Conservation (phyloP, 2,329 filamentous ascomycete genomes). For the Colletotrichum filicis region DNA sequence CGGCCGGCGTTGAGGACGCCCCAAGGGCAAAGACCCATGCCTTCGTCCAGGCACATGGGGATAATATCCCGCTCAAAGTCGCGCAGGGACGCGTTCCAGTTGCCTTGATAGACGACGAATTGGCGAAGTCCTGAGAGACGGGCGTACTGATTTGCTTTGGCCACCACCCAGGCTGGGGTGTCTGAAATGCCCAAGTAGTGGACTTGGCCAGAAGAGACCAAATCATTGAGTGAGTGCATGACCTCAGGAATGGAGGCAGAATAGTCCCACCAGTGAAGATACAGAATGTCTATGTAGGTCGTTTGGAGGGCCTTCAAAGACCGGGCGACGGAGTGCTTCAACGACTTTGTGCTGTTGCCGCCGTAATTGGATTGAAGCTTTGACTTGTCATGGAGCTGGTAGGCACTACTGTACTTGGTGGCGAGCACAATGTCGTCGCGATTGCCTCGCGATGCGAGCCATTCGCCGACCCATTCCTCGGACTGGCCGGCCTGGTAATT, state of each 20-base stretch:
- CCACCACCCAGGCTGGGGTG: slow-evolving; percentile 51
- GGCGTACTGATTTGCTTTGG: slow-evolving; percentile 47
- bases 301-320: slow-evolving; percentile 57
- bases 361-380: slow-evolving; percentile 50
- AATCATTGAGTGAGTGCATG: slow-evolving; percentile 52
- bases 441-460: slow-evolving; percentile 59
- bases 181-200: slow-evolving; percentile 52
- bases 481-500: slow-evolving; percentile 68
- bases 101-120: slow-evolving; percentile 51
- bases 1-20: slow-evolving; percentile 64
- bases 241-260: slow-evolving; percentile 53
- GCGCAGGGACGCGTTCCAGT: slow-evolving; percentile 46
- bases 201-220: slow-evolving; percentile 53
- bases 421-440: slow-evolving; percentile 65
- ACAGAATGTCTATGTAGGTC: slow-evolving; percentile 56
- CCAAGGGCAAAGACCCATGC: slow-evolving; percentile 68
- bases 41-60: slow-evolving; percentile 52
- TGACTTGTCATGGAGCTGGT: slow-evolving; percentile 46
- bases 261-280: slow-evolving; percentile 57
- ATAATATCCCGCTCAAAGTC: slow-evolving; percentile 54
- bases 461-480: slow-evolving; percentile 68
- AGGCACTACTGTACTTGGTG: slow-evolving; percentile 66
- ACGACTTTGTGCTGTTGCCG: slow-evolving; percentile 54
- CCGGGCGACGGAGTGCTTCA: slow-evolving; percentile 55
- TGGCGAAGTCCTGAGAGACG: slow-evolving; percentile 45